phyloP scores from a whole-genome alignment of 768 basidiomycete genomes.

The Arthromyces matolae region DNA sequence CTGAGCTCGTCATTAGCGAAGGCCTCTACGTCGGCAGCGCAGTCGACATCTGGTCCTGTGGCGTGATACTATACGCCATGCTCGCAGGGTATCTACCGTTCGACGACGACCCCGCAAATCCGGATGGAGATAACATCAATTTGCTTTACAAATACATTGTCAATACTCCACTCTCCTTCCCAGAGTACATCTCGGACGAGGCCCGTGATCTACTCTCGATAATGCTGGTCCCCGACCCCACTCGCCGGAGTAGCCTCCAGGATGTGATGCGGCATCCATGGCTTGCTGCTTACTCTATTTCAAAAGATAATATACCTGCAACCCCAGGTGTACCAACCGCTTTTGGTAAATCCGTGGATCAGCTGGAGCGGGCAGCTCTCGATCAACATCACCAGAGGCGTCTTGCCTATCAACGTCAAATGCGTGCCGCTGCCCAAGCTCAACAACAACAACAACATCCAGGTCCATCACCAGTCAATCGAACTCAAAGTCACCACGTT shows the following conservation, averaged over 20 bases:
- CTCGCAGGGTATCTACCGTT: conserved; percentile 97
- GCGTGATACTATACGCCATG: conserved; percentile 96
- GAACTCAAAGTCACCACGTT: conserved; percentile 55
- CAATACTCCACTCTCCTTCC: conserved; percentile 93
- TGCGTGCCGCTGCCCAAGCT: conserved; percentile 51
- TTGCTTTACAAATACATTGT: conserved; percentile 98
- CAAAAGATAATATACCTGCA: conserved; percentile 18
- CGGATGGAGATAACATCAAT: conserved; percentile 99
- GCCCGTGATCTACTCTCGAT: conserved; percentile 80
- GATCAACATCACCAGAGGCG: conserved; percentile 84
- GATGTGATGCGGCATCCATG: conserved; percentile 87
- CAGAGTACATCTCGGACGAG: conserved; percentile 85
- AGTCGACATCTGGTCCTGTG: conserved; percentile 97
- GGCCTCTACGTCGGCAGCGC: conserved; percentile 96
- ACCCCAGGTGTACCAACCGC: conserved; percentile 28
- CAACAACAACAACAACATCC: conserved; percentile 19
- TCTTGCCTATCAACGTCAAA: conserved; percentile 75
- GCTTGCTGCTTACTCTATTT: conserved; percentile 60
- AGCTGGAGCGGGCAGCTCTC: conserved; percentile 77
- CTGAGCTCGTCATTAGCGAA: conserved; percentile 95
- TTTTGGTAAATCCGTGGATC: conserved; percentile 70
- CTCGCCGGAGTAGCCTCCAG: conserved; percentile 68
- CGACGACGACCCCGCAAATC: conserved; percentile 97
- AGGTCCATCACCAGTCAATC: conserved; percentile 25
- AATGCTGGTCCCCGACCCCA: conserved; percentile 95